Percentiles rank a stretch among this genome's conserved stretches.
These are phyloP conservation scores for Sporothrix pseudoabietina DNA, from an alignment of 2,329 filamentous ascomycete genomes.

Conservation along the genomic window DNA sequence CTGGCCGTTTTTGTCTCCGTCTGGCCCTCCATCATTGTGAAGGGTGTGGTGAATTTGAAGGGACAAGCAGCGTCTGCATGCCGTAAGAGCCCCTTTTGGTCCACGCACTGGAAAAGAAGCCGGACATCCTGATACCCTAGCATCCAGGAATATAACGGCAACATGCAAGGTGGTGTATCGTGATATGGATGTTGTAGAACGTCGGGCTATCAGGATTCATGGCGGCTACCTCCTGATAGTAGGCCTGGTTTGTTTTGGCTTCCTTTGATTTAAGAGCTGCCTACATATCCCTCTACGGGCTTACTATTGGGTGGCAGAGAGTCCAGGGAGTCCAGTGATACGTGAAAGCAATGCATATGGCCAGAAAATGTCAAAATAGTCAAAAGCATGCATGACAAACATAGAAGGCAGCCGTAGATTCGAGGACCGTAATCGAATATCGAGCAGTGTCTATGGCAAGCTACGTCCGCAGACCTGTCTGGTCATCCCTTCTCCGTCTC, in stretches of 20 bases:
- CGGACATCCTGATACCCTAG: too few species aligned
- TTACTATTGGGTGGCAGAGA: neutral
- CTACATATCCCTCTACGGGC: neutral
- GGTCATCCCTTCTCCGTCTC: neutral
- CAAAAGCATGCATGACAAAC: neutral
- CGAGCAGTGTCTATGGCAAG: neutral
- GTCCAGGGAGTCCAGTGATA: too few species aligned
- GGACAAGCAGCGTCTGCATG: neutral
- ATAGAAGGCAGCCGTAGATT: neutral
- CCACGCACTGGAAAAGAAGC: neutral
- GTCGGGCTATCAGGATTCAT: neutral
- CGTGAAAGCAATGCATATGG: neutral
- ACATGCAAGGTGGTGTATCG: neutral
- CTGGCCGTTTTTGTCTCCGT: neutral
- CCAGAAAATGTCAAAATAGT: neutral
- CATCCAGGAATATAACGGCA: neutral
- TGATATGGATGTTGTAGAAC: neutral
- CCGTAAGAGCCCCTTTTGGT: neutral
- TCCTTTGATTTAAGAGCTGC: neutral
- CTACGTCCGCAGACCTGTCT: neutral
- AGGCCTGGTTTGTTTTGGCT: neutral
- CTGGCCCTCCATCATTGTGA: neutral
- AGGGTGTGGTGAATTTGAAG: neutral
- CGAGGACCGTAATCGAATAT: neutral
- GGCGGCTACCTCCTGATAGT: neutral